These are phyloP conservation scores for Hura crepitans DNA, from an alignment of 441 rosid species.

Conservation along the genomic window DNA sequence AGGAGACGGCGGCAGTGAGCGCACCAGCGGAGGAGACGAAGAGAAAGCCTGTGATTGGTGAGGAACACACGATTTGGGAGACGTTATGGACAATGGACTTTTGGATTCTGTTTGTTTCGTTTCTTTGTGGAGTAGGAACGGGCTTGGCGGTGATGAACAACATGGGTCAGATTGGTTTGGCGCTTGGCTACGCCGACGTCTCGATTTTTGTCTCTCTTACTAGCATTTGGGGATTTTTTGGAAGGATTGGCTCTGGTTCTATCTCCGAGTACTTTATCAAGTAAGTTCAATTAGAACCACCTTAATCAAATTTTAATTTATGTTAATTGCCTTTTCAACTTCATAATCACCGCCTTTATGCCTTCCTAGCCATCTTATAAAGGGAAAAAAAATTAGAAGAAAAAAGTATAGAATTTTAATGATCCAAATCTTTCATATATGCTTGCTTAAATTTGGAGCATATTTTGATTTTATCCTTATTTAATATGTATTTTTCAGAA, in stretches of 20 bases:
- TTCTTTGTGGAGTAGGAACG: constrained; percentile 83
- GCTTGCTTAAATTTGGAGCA: too few relatives aligned
- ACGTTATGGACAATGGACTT: constrained; percentile 61
- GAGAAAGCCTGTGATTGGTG: constrained; percentile 59
- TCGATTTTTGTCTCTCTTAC: constrained; percentile 76
- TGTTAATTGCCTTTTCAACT: not conserved
- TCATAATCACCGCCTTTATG: too few relatives aligned
- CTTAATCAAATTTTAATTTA: not conserved
- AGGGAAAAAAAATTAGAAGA: too few relatives aligned
- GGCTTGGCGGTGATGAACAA: constrained; percentile 88
- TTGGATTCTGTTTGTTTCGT: constrained; percentile 79
- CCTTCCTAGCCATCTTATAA: too few relatives aligned
- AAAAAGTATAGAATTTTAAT: too few relatives aligned
- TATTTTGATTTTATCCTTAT: too few relatives aligned
- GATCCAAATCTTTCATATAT: too few relatives aligned
- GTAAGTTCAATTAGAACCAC: constrained; percentile 40
- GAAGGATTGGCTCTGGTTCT: constrained; percentile 72
- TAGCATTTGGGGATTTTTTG: constrained; percentile 90
- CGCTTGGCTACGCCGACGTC: constrained; percentile 79
- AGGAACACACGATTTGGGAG: constrained; percentile 73
- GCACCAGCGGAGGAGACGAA: constrained; percentile 23
- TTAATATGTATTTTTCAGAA: too few relatives aligned
- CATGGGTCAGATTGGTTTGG: constrained; percentile 83
- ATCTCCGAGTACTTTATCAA: constrained; percentile 70
- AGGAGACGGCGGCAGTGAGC: constrained; percentile 16